Evolutionary conservation across 371 early-diverging fungal genomes (phyloP).

Genomic region (Mucor racemosus): DNA sequence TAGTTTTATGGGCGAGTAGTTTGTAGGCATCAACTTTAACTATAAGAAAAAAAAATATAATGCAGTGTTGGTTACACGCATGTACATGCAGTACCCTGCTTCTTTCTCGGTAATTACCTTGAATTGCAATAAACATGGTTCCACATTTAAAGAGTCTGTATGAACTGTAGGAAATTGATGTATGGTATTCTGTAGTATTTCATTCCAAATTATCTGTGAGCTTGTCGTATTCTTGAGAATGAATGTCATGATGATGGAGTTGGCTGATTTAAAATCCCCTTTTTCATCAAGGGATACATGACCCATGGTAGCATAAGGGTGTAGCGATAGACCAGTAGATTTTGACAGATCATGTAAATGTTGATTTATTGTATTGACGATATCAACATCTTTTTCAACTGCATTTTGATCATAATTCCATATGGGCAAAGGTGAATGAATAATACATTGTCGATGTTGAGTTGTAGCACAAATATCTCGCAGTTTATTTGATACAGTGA

Average conservation of each 20-base stretch:
- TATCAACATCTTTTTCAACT: slow-evolving; percentile 36
- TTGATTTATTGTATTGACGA: slow-evolving; percentile 40
- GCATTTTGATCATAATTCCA: slow-evolving; percentile 41
- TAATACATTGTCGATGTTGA: slow-evolving; percentile 37
- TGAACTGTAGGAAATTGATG: slow-evolving; percentile 10
- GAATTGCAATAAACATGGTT: slow-evolving; percentile 25
- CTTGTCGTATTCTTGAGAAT: slow-evolving; percentile 27
- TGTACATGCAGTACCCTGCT: neutral
- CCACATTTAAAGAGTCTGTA: neutral
- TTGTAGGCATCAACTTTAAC: neutral
- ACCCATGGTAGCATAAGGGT: slow-evolving; percentile 59
- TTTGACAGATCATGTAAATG: slow-evolving; percentile 36
- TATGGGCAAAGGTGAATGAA: slow-evolving; percentile 62
- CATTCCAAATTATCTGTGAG: slow-evolving; percentile 48
- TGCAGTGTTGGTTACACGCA: neutral
- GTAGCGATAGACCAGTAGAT: slow-evolving; percentile 49
- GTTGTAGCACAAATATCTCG: slow-evolving; percentile 10
- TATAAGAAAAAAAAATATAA: neutral
- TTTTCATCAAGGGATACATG: slow-evolving; percentile 39
- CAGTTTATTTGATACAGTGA: slow-evolving; percentile 7
- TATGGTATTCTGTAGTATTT: slow-evolving; percentile 39
- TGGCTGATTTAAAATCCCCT: slow-evolving; percentile 42
- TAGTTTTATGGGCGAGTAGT: neutral
- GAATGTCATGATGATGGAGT: slow-evolving; percentile 53
- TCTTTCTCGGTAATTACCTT: slow-evolving; percentile 24